Base-by-base conservation (phyloP, 2,329 filamentous ascomycete genomes). In the Graphiopsis chlorocephala region DNA sequence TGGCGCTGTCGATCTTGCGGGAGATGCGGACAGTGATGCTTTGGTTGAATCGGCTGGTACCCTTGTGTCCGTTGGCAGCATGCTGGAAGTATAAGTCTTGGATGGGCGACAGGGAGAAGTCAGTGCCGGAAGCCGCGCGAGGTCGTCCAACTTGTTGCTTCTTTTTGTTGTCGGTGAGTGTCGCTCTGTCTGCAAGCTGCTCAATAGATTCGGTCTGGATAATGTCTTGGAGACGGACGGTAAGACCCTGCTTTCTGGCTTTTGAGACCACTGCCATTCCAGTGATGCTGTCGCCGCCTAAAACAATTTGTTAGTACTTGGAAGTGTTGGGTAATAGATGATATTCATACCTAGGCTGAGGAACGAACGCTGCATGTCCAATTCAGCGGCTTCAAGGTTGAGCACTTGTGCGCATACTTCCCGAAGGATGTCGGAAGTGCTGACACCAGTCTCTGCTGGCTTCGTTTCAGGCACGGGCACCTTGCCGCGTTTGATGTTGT, bases 1-100 rank as follows among this genome's bases (percentile, higher is more conserved):
- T 62, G 1, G 31, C 15, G 33, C 60, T 62, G n/a, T 62, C 60
- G 48, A 62, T 25, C 48, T 55, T 62, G 33, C 60, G 48, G 1
- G 60, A 33, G 4, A 62, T 50, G 25, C 60, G 60, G 8, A 62
- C 60, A 7, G 60, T 62, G 15, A 62, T 62, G 17, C 60, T 62
- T 23, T 62, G 60, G 48, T 62, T 62, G 48, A 62, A 62, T 11
- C 60, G 48, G 48, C 60, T 62, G 17, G 60, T 53, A n/a, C 60
- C 60, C 48, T 62, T 62, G 60, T 62, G 60, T 8, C 60, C 60
- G 14, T 62, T 62, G 33, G 35, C 48, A 29, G 60, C 60, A 14
- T 62, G 29, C 25, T 62, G 60, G 48, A 62, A 62, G 14, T 62
- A 62, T 25, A 62, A 6, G 23, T 62, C 31, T 26, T 62, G 60